Base-by-base conservation (phyloP, 2,329 filamentous ascomycete species). In the Sporothrix inflata region DNA sequence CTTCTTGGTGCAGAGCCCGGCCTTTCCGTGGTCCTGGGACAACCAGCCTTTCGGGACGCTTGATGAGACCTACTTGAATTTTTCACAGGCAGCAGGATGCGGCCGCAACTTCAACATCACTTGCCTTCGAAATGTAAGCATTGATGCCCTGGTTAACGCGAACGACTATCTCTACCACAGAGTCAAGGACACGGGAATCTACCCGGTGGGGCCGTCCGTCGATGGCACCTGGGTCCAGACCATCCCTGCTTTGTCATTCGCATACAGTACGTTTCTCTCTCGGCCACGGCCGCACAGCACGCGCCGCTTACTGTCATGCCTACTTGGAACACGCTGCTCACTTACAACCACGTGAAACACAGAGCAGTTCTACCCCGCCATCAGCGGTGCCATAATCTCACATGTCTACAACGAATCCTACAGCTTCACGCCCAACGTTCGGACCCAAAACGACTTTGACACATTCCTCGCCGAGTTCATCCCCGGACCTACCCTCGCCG, bases 61-160 rank as follows among this genome's bases (percentile, higher is more conserved):
- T 24, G 49, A 53, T 24, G 49, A 53, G 49, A 53, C 49, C 19
- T 53, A 53, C 49, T 24, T 53, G 49, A 53, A 53, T 24, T 53
- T 53, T 53, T 53, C 49, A 53, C 49, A 53, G 21, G 49, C 49
- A 12, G 49, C 49, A 53, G 49, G 49, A 21, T 53, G 49, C 49
- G 49, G 49, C 19, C 49, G 49, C 19, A 53, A 24, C 19, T 53
- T 53, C 19, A 24, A 53, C 49, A 53, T 53, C 19, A 53, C 19
- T 53, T 53, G 49, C 49, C 49, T 53, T 53, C 49, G 49, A n/a
- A 53, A 53, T 53, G 49, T 12, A 53, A 53, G 8, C 49, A 53
- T 53, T 53, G 21, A 24, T 24, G 49, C 19, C 49, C 19, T 53
- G 49, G 16, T 53, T 12, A 53, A 53, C 19, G 49, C 49, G 49